phyloP scores from a whole-genome alignment of 2,329 filamentous ascomycete genomes.

The Thielaviopsis ethacetica region DNA sequence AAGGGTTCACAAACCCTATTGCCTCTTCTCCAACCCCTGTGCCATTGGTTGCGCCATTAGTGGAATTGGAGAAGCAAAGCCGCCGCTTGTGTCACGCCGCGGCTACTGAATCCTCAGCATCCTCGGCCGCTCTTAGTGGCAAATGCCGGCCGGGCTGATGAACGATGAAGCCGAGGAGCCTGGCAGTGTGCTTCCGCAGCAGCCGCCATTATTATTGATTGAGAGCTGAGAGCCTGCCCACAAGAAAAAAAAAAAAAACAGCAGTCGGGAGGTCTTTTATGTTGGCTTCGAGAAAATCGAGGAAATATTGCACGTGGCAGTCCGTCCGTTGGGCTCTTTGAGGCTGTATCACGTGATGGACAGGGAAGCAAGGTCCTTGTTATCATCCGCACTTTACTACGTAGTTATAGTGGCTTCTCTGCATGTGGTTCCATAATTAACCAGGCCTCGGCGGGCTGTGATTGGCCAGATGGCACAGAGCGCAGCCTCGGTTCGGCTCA shows the following conservation, averaged over 20 bases:
- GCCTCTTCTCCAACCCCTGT: not conserved
- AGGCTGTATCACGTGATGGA: not conserved
- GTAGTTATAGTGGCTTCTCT: not conserved
- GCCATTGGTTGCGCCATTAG: not conserved
- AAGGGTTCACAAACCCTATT: not conserved
- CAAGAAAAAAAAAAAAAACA: too few relatives aligned
- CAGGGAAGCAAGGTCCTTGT: too few relatives aligned
- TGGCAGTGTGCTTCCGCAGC: too few relatives aligned
- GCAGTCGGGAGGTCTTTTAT: too few relatives aligned
- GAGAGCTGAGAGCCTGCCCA: too few relatives aligned
- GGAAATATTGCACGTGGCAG: too few relatives aligned
- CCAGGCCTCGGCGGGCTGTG: not conserved
- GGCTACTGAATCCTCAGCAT: not conserved
- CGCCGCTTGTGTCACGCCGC: not conserved
- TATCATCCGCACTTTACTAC: too few relatives aligned
- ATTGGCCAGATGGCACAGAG: not conserved
- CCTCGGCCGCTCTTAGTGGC: not conserved
- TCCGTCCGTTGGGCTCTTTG: too few relatives aligned
- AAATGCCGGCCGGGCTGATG: not conserved
- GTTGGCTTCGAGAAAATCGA: too few relatives aligned
- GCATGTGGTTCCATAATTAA: not conserved
- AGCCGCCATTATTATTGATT: too few relatives aligned
- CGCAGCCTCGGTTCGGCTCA: conserved; percentile 8
- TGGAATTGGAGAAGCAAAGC: not conserved
- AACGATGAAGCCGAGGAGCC: not conserved